Base-by-base conservation (phyloP, 495 filamentous ascomycete genomes). In the Aspergillus baeticus region DNA sequence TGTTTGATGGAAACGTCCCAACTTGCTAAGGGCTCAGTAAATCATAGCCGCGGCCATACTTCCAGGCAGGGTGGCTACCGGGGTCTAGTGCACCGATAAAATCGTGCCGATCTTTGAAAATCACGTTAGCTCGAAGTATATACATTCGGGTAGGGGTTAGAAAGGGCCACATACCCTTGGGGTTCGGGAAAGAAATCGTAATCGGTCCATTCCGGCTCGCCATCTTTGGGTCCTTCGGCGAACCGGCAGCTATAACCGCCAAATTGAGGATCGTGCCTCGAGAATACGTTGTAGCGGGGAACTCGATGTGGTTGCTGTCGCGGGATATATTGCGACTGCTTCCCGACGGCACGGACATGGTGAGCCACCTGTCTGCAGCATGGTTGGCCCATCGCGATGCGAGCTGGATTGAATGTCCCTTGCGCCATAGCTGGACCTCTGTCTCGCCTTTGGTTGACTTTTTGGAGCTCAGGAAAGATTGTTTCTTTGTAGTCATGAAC, bases 301-400 rank as follows among this genome's bases (percentile, higher is more conserved):
- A 62, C 15, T 49, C 64, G 10, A 70, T 60, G 1, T 63, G 65
- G 20, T 60, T 70, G 21, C 57, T 58, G 10, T 71, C 68, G 14
- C 63, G 64, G 23, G 36, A 31, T 6, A 23, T 23, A 33, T 18
- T 42, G 29, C n/a, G 55, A 63, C 13, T 46, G 31, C 44, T 51
- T 13, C 44, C 48, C 10, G 57, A 20, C 5, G 54, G 53, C n/a
- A 63, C 37, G 23, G 63, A 31, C 47, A 74, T 57, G 0, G 67
- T 75, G 5, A 75, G 46, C 73, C 73, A 75, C 46, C 57, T 70
- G 34, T 76, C 66, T 10, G 61, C 60, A 17, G 71, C 52, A n/a
- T 60, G 54, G 14, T 69, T 66, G 13, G 62, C 58, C 72, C 72
- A 74, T 7, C 72, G 66, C 0, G 67, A 61, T 18, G 68, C 64